Evolutionary conservation across 176 grass and related monocot species (phyloP).

Genomic region (Eragrostis nindensis): DNA sequence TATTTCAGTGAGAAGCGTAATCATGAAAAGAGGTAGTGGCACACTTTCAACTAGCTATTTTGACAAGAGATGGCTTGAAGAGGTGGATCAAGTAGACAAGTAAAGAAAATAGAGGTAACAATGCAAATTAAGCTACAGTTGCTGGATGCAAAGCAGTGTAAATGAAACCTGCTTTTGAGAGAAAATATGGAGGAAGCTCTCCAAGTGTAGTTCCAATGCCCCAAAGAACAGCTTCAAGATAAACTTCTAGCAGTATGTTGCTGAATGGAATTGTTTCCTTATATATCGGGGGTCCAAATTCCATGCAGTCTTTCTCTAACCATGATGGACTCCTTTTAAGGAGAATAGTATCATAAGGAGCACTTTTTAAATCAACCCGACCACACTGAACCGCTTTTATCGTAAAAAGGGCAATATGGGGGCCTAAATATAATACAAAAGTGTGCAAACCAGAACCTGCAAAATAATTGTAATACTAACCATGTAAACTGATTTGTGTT

Average conservation of each 20-base stretch:
- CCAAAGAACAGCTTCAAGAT: slow-evolving; percentile 95
- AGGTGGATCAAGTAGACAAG: slow-evolving; percentile 1
- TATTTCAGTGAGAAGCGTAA: neutral
- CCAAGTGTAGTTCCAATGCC: slow-evolving; percentile 96
- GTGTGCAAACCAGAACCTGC: slow-evolving; percentile 96
- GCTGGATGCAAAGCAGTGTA: slow-evolving; percentile 12
- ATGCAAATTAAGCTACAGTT: neutral
- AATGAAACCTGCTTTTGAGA: slow-evolving; percentile 90
- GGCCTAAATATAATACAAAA: slow-evolving; percentile 91
- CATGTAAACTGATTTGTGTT: slow-evolving; percentile 8
- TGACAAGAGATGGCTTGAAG: slow-evolving; percentile 7
- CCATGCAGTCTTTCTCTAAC: slow-evolving; percentile 90
- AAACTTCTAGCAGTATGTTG: slow-evolving; percentile 84
- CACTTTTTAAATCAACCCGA: slow-evolving; percentile 83
- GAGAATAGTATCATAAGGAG: slow-evolving; percentile 92
- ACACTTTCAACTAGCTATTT: slow-evolving; percentile 13
- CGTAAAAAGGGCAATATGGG: slow-evolving; percentile 94
- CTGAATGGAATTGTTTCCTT: slow-evolving; percentile 70
- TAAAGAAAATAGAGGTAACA: slow-evolving; percentile 4
- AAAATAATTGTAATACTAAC: slow-evolving; percentile 24
- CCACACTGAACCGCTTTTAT: slow-evolving; percentile 91
- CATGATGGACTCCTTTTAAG: slow-evolving; percentile 78
- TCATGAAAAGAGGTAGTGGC: slow-evolving; percentile 20
- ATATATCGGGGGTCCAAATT: slow-evolving; percentile 79
- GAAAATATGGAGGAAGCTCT: slow-evolving; percentile 98